phyloP scores from a whole-genome alignment of 1,139 yeast genomes.

The Zhuliangozyma parablackwelliae region DNA sequence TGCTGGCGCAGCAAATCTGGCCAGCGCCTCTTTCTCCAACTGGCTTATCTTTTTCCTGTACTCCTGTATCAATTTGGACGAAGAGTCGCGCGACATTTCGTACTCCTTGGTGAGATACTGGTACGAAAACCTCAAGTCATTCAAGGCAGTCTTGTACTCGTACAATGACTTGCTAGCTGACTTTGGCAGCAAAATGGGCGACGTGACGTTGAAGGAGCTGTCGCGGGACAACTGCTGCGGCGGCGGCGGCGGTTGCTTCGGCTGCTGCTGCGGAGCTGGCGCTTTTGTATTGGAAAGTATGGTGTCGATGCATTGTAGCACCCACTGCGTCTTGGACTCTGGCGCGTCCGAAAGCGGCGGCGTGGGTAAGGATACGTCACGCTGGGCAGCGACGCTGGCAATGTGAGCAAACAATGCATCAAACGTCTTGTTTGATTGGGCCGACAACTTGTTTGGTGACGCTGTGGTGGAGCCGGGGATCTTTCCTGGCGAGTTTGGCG shows the following conservation, averaged over 20 bases:
- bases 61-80: slow-evolving; percentile 44
- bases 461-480: slow-evolving; percentile 1
- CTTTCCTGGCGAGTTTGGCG: slow-evolving; percentile 5
- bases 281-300: slow-evolving; percentile 14
- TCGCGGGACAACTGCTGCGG: neutral
- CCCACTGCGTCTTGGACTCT: slow-evolving; percentile 44
- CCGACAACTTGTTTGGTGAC: slow-evolving; percentile 6
- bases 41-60: slow-evolving; percentile 41
- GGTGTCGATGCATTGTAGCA: slow-evolving; percentile 49
- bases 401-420: slow-evolving; percentile 52
- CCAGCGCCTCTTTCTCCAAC: slow-evolving; percentile 37
- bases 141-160: slow-evolving; percentile 53
- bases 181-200: slow-evolving; percentile 18
- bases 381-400: slow-evolving; percentile 52
- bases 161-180: too few species aligned
- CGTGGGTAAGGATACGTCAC: slow-evolving; percentile 43
- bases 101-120: slow-evolving; percentile 58
- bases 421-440: slow-evolving; percentile 13
- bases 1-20: slow-evolving; percentile 11
- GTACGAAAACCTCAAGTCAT: slow-evolving; percentile 61
- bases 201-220: slow-evolving; percentile 16
- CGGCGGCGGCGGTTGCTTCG: slow-evolving; percentile 4
- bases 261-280: too few species aligned
- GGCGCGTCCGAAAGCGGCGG: slow-evolving; percentile 24
- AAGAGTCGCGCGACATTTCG: slow-evolving; percentile 51